A percentile compares a stretch with the other conserved stretches of the same genome.
Conservation (phyloP, 2,329 filamentous ascomycete genomes). For the Sclerotinia nivalis region DNA sequence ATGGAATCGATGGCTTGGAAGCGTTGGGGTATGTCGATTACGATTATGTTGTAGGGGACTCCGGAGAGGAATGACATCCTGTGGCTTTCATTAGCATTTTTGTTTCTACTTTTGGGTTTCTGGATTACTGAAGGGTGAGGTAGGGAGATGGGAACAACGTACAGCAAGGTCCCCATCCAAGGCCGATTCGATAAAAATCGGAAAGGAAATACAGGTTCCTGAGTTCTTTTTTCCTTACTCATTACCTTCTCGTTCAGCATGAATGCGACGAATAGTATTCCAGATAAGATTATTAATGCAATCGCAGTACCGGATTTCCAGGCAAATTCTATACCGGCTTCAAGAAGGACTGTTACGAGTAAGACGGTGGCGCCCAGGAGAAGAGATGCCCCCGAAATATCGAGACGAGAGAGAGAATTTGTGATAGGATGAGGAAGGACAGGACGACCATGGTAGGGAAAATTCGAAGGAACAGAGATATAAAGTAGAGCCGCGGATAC, state of each 20-base stretch:
- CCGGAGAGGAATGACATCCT: too few relatives aligned
- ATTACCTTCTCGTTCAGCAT: neutral
- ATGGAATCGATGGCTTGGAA: too few relatives aligned
- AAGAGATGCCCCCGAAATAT: neutral
- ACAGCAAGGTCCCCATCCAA: conserved; percentile 9
- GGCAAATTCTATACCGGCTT: conserved; percentile 5
- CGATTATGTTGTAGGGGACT: too few relatives aligned
- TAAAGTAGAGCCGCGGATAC: neutral
- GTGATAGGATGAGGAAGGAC: neutral
- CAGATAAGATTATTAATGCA: neutral
- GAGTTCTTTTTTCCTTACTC: neutral
- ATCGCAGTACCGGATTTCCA: neutral
- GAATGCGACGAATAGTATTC: neutral
- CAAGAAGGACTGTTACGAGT: neutral
- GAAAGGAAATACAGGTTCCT: conserved; percentile 8
- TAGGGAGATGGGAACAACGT: too few relatives aligned
- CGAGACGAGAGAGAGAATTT: neutral
- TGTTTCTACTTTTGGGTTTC: too few relatives aligned
- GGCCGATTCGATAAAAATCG: conserved; percentile 4
- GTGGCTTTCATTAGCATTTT: too few relatives aligned
- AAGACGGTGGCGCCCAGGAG: neutral
- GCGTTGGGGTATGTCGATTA: too few relatives aligned
- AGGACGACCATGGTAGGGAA: too few relatives aligned
- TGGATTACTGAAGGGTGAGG: too few relatives aligned
- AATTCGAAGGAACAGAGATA: too few relatives aligned